phyloP scores from a whole-genome alignment of 768 basidiomycete species.

The Crucibulum laeve region DNA sequence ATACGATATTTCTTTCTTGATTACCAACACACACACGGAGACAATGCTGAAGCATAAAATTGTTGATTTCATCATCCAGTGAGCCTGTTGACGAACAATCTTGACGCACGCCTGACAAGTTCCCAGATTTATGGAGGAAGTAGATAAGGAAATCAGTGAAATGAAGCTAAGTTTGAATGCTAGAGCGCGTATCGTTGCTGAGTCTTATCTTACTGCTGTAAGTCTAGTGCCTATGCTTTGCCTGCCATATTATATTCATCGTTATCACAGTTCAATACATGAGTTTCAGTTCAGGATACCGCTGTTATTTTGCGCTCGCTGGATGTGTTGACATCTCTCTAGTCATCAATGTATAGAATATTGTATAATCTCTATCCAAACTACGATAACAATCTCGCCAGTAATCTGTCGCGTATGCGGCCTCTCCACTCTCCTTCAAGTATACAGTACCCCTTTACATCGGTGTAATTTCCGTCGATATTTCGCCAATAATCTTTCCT shows the following conservation, averaged over 20 bases:
- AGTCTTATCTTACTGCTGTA: constrained; percentile 91
- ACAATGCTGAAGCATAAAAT: constrained; percentile 99
- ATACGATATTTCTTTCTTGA: constrained; percentile 97
- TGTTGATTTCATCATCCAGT: constrained; percentile 99
- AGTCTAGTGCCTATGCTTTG: constrained; percentile 21
- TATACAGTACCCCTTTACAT: constrained; percentile 37
- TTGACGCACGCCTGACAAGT: constrained; percentile 2
- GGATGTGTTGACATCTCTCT: not conserved
- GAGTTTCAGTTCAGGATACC: constrained; percentile 12
- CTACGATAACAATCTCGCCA: constrained; percentile 15
- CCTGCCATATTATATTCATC: constrained; percentile 1
- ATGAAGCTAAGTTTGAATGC: constrained; percentile 98
- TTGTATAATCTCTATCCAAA: constrained; percentile 4
- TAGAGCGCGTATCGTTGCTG: constrained; percentile 93
- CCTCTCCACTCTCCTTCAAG: constrained; percentile 38
- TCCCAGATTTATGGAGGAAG: constrained; percentile 94
- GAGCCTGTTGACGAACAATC: constrained; percentile 16
- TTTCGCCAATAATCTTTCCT: constrained; percentile 38
- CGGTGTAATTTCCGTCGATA: constrained; percentile 25
- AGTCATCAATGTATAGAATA: constrained; percentile 6
- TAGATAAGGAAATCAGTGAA: constrained; percentile 98
- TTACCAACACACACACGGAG: constrained; percentile 95
- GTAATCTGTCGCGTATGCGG: constrained; percentile 25
- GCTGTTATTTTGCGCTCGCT: not conserved
- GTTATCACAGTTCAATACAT: constrained; percentile 33